phyloP scores from a whole-genome alignment of 371 early-diverging fungal genomes.

The Parasitella parasitica region DNA sequence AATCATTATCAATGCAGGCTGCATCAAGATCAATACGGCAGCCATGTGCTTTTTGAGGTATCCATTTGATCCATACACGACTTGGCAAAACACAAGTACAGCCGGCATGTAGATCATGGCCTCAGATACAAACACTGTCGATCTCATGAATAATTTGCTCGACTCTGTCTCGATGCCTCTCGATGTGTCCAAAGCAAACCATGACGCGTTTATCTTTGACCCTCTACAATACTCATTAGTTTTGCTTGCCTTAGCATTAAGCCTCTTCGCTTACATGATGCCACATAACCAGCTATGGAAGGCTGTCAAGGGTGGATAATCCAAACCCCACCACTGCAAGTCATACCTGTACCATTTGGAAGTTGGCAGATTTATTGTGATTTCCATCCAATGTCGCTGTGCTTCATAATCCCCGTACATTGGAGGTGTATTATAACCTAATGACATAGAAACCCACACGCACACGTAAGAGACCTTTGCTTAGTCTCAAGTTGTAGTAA shows the following conservation, averaged over 20 bases:
- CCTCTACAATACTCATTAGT: constrained; percentile 51
- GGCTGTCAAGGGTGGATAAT: constrained; percentile 96
- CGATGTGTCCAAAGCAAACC: constrained; percentile 86
- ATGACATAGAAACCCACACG: neutral
- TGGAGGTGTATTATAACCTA: constrained; percentile 62
- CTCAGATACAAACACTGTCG: constrained; percentile 78
- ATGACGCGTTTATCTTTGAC: constrained; percentile 69
- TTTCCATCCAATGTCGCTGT: constrained; percentile 97
- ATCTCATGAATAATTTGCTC: constrained; percentile 89
- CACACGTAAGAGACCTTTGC: neutral
- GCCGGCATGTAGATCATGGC: constrained; percentile 76
- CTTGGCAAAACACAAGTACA: constrained; percentile 58
- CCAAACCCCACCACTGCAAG: constrained; percentile 91
- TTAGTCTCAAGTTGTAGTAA: neutral
- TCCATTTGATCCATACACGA: constrained; percentile 35
- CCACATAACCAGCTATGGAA: constrained; percentile 90
- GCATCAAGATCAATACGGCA: constrained; percentile 66
- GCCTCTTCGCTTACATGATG: constrained; percentile 51
- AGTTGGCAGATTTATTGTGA: constrained; percentile 78
- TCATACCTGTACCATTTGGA: constrained; percentile 88
- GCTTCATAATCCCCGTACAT: constrained; percentile 96
- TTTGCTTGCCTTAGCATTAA: neutral
- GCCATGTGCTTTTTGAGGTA: constrained; percentile 50
- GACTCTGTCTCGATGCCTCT: constrained; percentile 76
- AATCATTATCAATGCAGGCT: constrained; percentile 85